A percentile compares a stretch with the other conserved stretches of the same genome.
Evolutionary conservation across 768 basidiomycete species (phyloP).

Genomic region (Boletus coccyginus): DNA sequence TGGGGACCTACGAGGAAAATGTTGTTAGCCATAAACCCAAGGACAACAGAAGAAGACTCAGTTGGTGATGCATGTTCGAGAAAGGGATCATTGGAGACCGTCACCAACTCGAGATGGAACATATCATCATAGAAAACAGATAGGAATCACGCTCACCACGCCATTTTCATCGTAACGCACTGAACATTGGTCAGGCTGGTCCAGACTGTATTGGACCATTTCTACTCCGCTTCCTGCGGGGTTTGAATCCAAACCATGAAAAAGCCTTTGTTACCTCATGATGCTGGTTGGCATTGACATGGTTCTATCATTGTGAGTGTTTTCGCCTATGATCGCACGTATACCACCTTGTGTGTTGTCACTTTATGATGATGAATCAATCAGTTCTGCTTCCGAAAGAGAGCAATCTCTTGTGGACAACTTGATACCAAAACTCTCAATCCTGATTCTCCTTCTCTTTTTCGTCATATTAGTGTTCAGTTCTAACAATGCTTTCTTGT

Average conservation of each 20-base stretch:
- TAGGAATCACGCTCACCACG: slow-evolving; percentile 32
- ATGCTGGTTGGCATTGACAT: neutral
- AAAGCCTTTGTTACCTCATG: no score
- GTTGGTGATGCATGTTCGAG: slow-evolving; percentile 78
- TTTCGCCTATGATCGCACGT: neutral
- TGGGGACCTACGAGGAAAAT: neutral
- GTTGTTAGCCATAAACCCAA: slow-evolving; percentile 3
- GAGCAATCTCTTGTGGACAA: slow-evolving; percentile 75
- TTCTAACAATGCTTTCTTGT: slow-evolving; percentile 1
- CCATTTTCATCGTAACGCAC: no score
- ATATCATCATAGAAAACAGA: slow-evolving; percentile 55
- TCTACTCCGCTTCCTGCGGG: slow-evolving; percentile 29
- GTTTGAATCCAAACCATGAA: slow-evolving; percentile 16
- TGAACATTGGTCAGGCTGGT: neutral
- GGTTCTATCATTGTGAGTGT: slow-evolving; percentile 11
- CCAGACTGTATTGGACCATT: no score
- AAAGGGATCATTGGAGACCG: slow-evolving; percentile 60
- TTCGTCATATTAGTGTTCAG: neutral
- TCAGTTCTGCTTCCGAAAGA: slow-evolving; percentile 89
- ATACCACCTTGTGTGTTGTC: neutral
- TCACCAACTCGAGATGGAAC: slow-evolving; percentile 76
- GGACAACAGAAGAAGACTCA: slow-evolving; percentile 35
- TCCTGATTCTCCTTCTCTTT: slow-evolving; percentile 39
- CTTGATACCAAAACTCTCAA: slow-evolving; percentile 44
- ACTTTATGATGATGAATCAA: slow-evolving; percentile 46